phyloP scores from a whole-genome alignment of 768 basidiomycete genomes.

The Cubamyces sp. region DNA sequence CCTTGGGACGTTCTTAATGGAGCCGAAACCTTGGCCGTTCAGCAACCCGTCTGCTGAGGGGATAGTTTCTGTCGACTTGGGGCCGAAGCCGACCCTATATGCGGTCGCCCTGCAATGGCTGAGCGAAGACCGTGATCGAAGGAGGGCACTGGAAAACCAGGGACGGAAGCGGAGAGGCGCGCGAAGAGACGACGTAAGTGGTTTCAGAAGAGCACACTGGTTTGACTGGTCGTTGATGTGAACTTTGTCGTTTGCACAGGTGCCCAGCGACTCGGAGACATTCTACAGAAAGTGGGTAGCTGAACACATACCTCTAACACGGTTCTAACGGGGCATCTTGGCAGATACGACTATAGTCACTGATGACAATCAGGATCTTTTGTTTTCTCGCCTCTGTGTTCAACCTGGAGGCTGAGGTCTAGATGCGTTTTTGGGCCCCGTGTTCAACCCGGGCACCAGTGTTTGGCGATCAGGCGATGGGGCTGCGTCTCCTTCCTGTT shows the following conservation, averaged over 20 bases:
- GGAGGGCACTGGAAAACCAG: constrained; percentile 58
- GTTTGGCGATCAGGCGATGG: constrained; percentile 4
- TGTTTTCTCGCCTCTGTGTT: constrained; percentile 7
- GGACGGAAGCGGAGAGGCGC: constrained; percentile 68
- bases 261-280: constrained; percentile 76
- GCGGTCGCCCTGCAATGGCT: constrained; percentile 85
- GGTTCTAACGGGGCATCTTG: constrained; percentile 5
- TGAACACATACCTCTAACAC: neutral
- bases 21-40: constrained; percentile 75
- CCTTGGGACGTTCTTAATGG: constrained; percentile 71
- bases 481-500: constrained; percentile 11
- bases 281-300: constrained; percentile 80
- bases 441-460: neutral
- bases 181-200: constrained; percentile 54
- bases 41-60: constrained; percentile 30
- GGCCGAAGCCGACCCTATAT: constrained; percentile 54
- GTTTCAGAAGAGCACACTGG: constrained; percentile 1
- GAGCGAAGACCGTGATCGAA: constrained; percentile 74
- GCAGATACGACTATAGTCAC: constrained; percentile 55
- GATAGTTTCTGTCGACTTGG: constrained; percentile 18
- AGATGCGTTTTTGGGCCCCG: neutral
- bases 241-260: constrained; percentile 38
- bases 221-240: constrained; percentile 1
- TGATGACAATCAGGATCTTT: constrained; percentile 16
- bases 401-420: constrained; percentile 12